Evolutionary conservation across 192 early-diverging fungal species (phyloP), one percentile per base, ranked within the genome.

Genomic region (Obelidium mucronatum): DNA sequence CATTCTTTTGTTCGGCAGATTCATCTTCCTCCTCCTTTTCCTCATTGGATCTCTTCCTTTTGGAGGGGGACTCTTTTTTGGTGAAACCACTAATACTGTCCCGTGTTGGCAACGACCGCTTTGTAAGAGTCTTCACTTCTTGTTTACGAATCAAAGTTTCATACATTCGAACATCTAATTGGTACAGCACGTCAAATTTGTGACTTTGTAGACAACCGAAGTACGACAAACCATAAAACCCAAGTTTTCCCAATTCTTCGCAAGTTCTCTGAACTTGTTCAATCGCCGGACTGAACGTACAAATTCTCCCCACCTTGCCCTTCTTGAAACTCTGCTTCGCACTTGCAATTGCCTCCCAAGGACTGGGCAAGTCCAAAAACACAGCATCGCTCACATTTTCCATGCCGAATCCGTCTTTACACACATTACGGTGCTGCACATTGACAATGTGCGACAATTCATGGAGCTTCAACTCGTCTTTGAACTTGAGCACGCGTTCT

Each of bases 221-320:
- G n/a, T n/a, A n/a, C n/a, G n/a, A 51, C 80, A 69, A 83, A 87
- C 94, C 93, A n/a, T 92, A 85, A 82, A 97, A 98, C 3, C 93
- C 93, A 62, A 92, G 82, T 42, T 95, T 91, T 30, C 91, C 88
- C 65, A 99, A 80, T 26, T 91, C 91, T 31, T 83, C 75, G 2
- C 91, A 91, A 13, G 96, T 96, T 53, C 86, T 83, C 62, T 92
- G 88, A 35, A 99, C 95, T 79, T 99, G 97, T 78, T 99, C 97
- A 48, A 98, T 95, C 63, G 95, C 97, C 2, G 97, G 97, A 73
- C 93, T 95, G 79, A 99, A 99, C 52, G 91, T 92, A 76, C 97
- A 98, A 17, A 99, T 92, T 44, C 92, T 87, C 24, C 96, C 96
- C 40, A 93, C 91, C 22, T 87, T 84, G 59, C 91, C 84, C 74